Evolutionary conservation across 1,139 yeast genomes (phyloP).

Genomic region (Nakaseomyces delphensis): DNA sequence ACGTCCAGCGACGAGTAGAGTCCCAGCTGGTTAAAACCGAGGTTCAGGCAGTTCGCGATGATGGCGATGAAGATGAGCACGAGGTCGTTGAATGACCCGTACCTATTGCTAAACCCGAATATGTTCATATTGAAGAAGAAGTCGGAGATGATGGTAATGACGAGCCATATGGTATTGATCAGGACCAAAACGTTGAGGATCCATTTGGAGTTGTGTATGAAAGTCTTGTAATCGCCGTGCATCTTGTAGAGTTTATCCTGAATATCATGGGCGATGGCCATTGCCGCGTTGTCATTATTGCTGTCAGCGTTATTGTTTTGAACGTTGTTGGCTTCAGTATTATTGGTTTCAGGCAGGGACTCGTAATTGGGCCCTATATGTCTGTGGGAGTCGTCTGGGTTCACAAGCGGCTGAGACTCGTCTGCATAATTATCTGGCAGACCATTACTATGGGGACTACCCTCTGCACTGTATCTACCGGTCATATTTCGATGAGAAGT

Average conservation of each 20-base stretch:
- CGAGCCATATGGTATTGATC: slow-evolving; percentile 23
- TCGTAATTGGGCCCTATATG: not conserved
- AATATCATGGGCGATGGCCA: not conserved
- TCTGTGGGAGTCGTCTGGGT: slow-evolving; percentile 5
- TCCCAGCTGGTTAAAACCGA: slow-evolving; percentile 28
- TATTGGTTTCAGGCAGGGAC: not conserved
- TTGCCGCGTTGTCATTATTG: slow-evolving; percentile 1
- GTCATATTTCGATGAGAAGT: not conserved
- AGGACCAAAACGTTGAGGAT: slow-evolving; percentile 20
- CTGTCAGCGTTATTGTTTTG: not conserved
- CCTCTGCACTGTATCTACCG: not conserved
- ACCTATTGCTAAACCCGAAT: slow-evolving; percentile 19
- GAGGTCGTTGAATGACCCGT: slow-evolving; percentile 24
- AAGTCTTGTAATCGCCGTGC: slow-evolving; percentile 21
- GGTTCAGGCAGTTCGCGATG: slow-evolving; percentile 24
- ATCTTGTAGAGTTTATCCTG: slow-evolving; percentile 12
- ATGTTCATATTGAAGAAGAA: slow-evolving; percentile 25
- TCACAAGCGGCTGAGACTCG: slow-evolving; percentile 8
- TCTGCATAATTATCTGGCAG: slow-evolving; percentile 9
- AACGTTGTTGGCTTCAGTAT: not conserved
- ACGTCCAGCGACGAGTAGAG: slow-evolving; percentile 25
- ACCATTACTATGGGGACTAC: slow-evolving; percentile 10
- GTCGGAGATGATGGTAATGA: slow-evolving; percentile 24
- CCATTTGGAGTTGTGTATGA: slow-evolving; percentile 23
- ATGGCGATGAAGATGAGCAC: slow-evolving; percentile 24